Evolutionary conservation across 352 stramenopile species (phyloP).

Genomic region (Pythium pyrilobum): DNA sequence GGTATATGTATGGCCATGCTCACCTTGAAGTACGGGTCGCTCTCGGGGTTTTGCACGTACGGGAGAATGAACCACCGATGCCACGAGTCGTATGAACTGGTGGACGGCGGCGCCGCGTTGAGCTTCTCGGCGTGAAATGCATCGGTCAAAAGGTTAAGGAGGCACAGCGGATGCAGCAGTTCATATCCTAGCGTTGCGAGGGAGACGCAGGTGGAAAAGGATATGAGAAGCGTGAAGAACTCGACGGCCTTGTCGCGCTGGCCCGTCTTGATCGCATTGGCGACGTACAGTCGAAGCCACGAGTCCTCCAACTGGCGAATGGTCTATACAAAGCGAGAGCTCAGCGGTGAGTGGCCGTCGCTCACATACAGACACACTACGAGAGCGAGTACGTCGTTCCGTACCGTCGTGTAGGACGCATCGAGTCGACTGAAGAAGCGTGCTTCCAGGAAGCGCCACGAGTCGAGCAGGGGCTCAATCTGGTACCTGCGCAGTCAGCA

Average conservation of each 20-base stretch:
- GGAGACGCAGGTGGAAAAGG: no score
- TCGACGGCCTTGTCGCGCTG: slow-evolving; percentile 64
- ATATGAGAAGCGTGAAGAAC: slow-evolving; percentile 69
- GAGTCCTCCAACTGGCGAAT: slow-evolving; percentile 62
- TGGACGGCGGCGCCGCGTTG: slow-evolving; percentile 34
- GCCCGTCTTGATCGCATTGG: slow-evolving; percentile 68
- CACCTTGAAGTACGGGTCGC: slow-evolving; percentile 66
- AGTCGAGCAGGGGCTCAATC: slow-evolving; percentile 69
- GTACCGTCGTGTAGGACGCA: slow-evolving; percentile 58
- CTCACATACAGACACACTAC: no score
- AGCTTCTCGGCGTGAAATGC: slow-evolving; percentile 54
- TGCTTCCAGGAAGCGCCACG: slow-evolving; percentile 73
- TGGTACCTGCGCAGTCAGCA: slow-evolving; percentile 62
- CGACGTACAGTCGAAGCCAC: slow-evolving; percentile 66
- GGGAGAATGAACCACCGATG: slow-evolving; percentile 79
- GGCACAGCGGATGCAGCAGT: no score
- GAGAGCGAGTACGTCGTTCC: not conserved
- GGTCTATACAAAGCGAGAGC: slow-evolving; percentile 25
- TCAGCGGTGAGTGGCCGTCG: not conserved
- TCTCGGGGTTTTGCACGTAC: slow-evolving; percentile 70
- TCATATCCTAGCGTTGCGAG: no score
- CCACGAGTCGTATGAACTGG: slow-evolving; percentile 42
- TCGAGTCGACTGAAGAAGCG: slow-evolving; percentile 80
- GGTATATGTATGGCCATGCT: no score
- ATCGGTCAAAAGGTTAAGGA: slow-evolving; percentile 17